Evolutionary conservation across 2,329 filamentous ascomycete genomes (phyloP).

Genomic region (Fusarium oligoseptatum): DNA sequence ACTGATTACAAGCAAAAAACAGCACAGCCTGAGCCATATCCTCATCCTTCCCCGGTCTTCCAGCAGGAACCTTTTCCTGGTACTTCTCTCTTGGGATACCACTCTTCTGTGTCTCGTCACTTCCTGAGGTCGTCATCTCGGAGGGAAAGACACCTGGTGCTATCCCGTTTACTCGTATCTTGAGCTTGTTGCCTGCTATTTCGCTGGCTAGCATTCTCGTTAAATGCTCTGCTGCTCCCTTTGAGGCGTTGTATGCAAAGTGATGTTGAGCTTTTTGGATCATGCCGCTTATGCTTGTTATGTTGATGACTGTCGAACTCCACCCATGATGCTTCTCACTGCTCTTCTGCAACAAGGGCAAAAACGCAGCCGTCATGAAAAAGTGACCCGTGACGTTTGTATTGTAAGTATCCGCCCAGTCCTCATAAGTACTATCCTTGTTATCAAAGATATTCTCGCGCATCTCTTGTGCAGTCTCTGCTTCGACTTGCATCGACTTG

Average conservation of each 20-base stretch:
- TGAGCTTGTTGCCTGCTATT: conserved; percentile 69
- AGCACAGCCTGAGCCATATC: conserved; percentile 79
- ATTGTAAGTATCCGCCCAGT: conserved; percentile 79
- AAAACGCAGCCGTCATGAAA: conserved; percentile 73
- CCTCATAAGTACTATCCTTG: conserved; percentile 68
- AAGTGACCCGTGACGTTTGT: conserved; percentile 81
- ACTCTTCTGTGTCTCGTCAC: conserved; percentile 67
- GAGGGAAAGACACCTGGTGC: conserved; percentile 79
- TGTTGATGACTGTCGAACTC: conserved; percentile 75
- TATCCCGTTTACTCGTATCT: conserved; percentile 78
- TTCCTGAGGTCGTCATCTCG: conserved; percentile 75
- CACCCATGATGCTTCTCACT: conserved; percentile 59
- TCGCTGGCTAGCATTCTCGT: conserved; percentile 74
- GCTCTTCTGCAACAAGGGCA: conserved; percentile 70
- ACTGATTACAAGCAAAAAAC: conserved; percentile 62
- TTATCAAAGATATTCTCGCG: conserved; percentile 76
- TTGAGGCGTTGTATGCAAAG: conserved; percentile 73
- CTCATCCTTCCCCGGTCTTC: conserved; percentile 75
- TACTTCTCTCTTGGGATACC: conserved; percentile 69
- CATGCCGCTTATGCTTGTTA: conserved; percentile 75
- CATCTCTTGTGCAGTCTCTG: conserved; percentile 64
- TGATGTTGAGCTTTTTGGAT: conserved; percentile 74
- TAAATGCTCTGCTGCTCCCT: conserved; percentile 75
- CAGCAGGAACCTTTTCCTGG: conserved; percentile 71
- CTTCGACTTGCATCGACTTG: conserved; percentile 66